A percentile compares a stretch with the other conserved stretches of the same genome.
These are phyloP conservation scores for Lepiota venenata DNA, from an alignment of 768 basidiomycete genomes.

Conservation along the genomic window DNA sequence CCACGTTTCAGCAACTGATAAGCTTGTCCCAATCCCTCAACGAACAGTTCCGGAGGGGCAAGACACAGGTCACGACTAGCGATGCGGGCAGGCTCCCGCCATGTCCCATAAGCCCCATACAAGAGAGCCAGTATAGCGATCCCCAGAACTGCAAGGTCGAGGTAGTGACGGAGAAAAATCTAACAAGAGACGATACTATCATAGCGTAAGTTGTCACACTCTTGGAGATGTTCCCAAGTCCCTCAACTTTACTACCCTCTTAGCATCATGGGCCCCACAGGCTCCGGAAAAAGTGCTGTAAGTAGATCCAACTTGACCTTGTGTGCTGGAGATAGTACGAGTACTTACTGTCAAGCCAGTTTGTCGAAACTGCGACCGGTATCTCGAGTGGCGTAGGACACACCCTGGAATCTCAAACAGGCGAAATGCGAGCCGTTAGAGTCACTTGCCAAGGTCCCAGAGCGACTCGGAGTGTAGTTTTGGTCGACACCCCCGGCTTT, in stretches of 20 bases:
- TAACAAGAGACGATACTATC: too few species aligned
- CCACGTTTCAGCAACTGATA: too few species aligned
- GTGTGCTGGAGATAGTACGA: neutral
- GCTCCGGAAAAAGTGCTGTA: conserved; percentile 15
- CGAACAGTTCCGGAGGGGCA: too few species aligned
- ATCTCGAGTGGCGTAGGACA: conserved; percentile 6
- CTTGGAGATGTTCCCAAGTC: neutral
- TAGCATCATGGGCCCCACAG: conserved; percentile 15
- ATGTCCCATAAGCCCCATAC: too few species aligned
- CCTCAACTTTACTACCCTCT: neutral
- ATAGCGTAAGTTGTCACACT: too few species aligned
- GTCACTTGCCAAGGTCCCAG: conserved; percentile 10
- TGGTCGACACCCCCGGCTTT: conserved; percentile 24
- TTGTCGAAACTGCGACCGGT: conserved; percentile 22
- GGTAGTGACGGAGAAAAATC: too few species aligned
- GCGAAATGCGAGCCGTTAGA: conserved; percentile 17
- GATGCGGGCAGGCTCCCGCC: too few species aligned
- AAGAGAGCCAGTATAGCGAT: too few species aligned
- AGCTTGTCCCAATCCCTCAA: too few species aligned
- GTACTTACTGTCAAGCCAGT: conserved; percentile 14
- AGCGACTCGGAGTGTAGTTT: conserved; percentile 17
- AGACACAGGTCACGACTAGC: too few species aligned
- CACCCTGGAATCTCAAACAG: conserved; percentile 18
- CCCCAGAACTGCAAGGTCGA: too few species aligned
- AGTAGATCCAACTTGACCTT: neutral